A percentile compares a stretch with the other conserved stretches of the same genome.
These are phyloP conservation scores for Leccinum subrobustum DNA, from an alignment of 1,284 basidiomycete genomes.

Conservation along the genomic window DNA sequence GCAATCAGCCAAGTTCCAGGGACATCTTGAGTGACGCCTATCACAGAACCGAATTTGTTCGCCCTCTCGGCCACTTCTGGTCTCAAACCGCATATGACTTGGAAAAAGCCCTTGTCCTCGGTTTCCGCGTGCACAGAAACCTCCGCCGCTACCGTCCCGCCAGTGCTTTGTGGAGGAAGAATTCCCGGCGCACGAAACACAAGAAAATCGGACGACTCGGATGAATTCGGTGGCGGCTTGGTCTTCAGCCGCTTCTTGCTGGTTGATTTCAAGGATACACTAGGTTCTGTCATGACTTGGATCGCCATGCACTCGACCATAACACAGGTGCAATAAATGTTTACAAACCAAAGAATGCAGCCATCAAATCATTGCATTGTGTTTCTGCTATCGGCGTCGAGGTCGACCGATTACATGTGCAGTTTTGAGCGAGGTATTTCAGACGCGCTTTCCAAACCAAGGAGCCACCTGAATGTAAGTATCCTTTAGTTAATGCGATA, in stretches of 20 bases:
- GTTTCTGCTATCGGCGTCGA: constrained; percentile 15
- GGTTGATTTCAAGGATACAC: not conserved
- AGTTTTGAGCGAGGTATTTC: constrained; percentile 12
- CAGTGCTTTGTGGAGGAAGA: no score
- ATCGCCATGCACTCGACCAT: no score
- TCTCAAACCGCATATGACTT: constrained; percentile 15
- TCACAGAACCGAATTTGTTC: constrained; percentile 10
- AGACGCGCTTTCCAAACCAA: no score
- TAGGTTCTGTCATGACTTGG: no score
- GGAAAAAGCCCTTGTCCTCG: constrained; percentile 11
- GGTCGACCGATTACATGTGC: constrained; percentile 16
- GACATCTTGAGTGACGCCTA: no score
- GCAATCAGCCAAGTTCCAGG: not conserved
- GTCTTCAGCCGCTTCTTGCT: not conserved
- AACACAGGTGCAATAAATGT: not conserved
- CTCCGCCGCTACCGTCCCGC: no score
- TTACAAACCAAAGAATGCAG: constrained; percentile 2
- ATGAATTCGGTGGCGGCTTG: not conserved
- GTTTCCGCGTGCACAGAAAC: constrained; percentile 8
- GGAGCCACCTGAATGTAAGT: no score
- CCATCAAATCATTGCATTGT: constrained; percentile 6
- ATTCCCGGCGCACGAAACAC: no score
- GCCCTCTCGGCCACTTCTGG: constrained; percentile 19
- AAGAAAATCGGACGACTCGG: no score
- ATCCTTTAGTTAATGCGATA: no score